Percentiles rank a stretch among this genome's conserved stretches.
phyloP scores from a whole-genome alignment of 2,329 filamentous ascomycete genomes.

The Colletotrichum sp. region DNA sequence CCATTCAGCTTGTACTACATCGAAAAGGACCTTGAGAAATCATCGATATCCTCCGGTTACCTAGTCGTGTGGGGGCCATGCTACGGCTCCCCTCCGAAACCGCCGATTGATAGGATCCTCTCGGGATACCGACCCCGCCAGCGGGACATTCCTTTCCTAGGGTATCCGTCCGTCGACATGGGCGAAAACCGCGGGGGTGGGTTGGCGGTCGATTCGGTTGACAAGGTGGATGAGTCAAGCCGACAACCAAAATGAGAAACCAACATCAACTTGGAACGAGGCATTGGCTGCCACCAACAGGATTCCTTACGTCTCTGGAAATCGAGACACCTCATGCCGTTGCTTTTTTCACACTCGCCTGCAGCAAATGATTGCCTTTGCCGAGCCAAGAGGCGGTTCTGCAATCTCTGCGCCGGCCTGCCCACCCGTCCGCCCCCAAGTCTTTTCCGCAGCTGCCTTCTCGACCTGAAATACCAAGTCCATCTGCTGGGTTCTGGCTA shows the following conservation, averaged over 20 bases:
- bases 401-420: background rate
- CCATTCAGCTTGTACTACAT: background rate
- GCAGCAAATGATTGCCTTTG: background rate
- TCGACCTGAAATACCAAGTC: background rate
- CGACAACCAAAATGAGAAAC: background rate
- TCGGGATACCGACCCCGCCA: background rate
- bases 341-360: background rate
- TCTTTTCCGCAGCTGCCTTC: background rate
- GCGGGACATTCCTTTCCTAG: background rate
- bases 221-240: conserved; percentile 9
- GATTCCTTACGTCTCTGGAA: background rate
- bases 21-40: background rate
- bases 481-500: background rate
- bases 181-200: conserved; percentile 10
- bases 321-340: background rate
- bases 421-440: background rate
- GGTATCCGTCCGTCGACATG: background rate
- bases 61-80: background rate
- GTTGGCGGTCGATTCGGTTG: background rate
- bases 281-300: background rate
- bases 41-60: background rate
- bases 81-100: conserved; percentile 5
- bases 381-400: conserved; percentile 11
- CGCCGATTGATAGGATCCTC: background rate
- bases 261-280: conserved; percentile 8